Evolutionary conservation across 805 yeast species (phyloP), one percentile per base, ranked within the genome.

Genomic region (Tetrapisispora fleetii): DNA sequence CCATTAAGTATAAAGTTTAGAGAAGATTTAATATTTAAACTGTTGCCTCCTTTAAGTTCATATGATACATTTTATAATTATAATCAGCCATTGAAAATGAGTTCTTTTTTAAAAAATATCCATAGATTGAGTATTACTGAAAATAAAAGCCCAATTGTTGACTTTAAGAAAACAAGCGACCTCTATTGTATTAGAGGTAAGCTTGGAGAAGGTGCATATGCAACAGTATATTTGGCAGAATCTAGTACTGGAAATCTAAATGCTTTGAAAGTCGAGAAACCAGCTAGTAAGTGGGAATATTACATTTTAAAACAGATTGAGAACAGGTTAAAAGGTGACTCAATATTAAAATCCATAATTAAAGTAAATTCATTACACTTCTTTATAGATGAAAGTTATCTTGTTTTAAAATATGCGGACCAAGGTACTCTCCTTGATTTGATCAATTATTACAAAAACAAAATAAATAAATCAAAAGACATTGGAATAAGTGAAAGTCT

Each of bases 141-240:
- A 27, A 72, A 69, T 40, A 69, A 69, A 51, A 54, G 59, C 9
- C 68, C 65, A 9, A 60, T 61, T 8, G 68, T 65, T 56, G 54
- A 58, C 56, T 53, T 65, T 43, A 60, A 67, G 47, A 62, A 60
- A 37, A 65, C 67, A 2, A 54, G 59, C 40, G 69, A 65, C 45
- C 50, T 64, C 10, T 64, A 63, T 59, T 57, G 74, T 66, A 48
- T 66, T 59, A 27, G 68, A 56, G 50, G 57, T 43, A 77, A 79
- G 56, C 65, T 89, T 13, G 96, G 96, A 0, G 76, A 75, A 57
- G 95, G 95, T n/a, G 93, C 90, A 0, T 82, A 72, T 67, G 95
- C 90, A 0, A 73, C 78, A 1, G 95, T 87, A 0, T 87, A 79
- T 59, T 67, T 87, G 21, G 81, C 85, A 1, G 90, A 85, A 60